These are phyloP conservation scores for Xylaria hypoxylon DNA, from an alignment of 2,329 filamentous ascomycete species.

Conservation along the genomic window DNA sequence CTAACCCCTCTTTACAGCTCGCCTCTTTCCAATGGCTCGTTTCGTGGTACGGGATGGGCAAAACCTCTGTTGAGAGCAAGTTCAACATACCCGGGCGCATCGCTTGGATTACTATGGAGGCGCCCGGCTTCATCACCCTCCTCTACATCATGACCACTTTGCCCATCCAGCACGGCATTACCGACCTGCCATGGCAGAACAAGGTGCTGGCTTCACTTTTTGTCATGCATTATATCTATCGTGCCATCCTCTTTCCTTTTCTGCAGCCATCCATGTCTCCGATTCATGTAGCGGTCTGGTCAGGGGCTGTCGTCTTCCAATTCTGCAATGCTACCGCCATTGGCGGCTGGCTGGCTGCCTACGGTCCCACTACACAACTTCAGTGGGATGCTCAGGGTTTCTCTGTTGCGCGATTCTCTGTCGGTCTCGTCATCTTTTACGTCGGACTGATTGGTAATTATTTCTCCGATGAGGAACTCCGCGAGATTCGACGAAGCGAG, in stretches of 20 bases:
- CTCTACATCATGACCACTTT: conserved; percentile 82
- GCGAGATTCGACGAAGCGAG: conserved; percentile 83
- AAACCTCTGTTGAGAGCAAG: conserved; percentile 79
- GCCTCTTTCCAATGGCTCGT: conserved; percentile 78
- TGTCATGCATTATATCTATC: conserved; percentile 89
- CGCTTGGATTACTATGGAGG: conserved; percentile 91
- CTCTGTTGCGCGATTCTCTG: conserved; percentile 59
- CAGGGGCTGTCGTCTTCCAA: conserved; percentile 77
- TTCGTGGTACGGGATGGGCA: conserved; percentile 91
- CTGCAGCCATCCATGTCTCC: conserved; percentile 94
- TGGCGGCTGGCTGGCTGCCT: conserved; percentile 84
- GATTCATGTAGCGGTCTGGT: conserved; percentile 77
- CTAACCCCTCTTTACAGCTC: conserved; percentile 62
- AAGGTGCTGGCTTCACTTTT: conserved; percentile 79
- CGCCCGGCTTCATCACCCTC: conserved; percentile 79
- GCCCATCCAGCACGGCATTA: conserved; percentile 67
- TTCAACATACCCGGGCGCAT: conserved; percentile 91
- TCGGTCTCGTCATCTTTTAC: conserved; percentile 81
- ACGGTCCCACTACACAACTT: conserved; percentile 73
- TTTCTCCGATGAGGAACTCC: conserved; percentile 88
- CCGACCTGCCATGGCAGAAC: conserved; percentile 79
- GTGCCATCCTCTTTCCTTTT: conserved; percentile 84
- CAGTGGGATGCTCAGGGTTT: conserved; percentile 60
- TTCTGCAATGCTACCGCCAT: conserved; percentile 81
- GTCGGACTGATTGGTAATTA: conserved; percentile 83